phyloP scores from a whole-genome alignment of 345 rosid species.

The Eucalyptus pauciflora region DNA sequence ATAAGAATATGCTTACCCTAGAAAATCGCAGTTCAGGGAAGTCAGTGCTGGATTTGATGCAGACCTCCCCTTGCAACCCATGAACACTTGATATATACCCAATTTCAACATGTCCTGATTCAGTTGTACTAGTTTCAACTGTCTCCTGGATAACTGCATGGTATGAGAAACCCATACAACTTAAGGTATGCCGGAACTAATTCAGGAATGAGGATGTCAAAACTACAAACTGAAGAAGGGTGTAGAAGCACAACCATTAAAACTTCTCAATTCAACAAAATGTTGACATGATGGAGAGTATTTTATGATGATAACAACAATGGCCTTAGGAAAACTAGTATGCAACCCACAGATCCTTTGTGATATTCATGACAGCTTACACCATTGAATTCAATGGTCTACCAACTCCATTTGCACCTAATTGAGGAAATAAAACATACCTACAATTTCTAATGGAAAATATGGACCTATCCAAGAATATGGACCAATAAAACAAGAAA shows the following conservation, averaged over 20 bases:
- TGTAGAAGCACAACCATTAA: background rate
- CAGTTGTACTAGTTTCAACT: slow-evolving; percentile 25
- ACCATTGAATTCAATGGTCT: background rate
- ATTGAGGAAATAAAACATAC: background rate
- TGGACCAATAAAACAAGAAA: background rate
- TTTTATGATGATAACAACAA: background rate
- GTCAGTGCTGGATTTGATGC: slow-evolving; percentile 67
- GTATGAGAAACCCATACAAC: background rate
- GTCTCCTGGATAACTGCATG: slow-evolving; percentile 8
- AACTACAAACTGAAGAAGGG: background rate
- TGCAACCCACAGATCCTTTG: background rate
- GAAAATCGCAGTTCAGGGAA: slow-evolving; percentile 80
- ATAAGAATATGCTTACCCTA: slow-evolving; percentile 19
- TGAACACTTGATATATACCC: slow-evolving; percentile 72
- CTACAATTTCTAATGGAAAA: background rate
- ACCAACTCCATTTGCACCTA: background rate
- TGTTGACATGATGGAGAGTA: background rate
- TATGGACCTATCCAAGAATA: background rate
- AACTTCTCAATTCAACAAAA: background rate
- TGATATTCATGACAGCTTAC: background rate
- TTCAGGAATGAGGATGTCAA: background rate
- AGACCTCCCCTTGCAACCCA: slow-evolving; percentile 77
- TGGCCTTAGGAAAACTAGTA: background rate
- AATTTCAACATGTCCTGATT: slow-evolving; percentile 47
- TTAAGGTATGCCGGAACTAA: background rate